These are phyloP conservation scores for Aspergillus sp. DNA, from an alignment of 2,329 filamentous ascomycete species.

Conservation along the genomic window DNA sequence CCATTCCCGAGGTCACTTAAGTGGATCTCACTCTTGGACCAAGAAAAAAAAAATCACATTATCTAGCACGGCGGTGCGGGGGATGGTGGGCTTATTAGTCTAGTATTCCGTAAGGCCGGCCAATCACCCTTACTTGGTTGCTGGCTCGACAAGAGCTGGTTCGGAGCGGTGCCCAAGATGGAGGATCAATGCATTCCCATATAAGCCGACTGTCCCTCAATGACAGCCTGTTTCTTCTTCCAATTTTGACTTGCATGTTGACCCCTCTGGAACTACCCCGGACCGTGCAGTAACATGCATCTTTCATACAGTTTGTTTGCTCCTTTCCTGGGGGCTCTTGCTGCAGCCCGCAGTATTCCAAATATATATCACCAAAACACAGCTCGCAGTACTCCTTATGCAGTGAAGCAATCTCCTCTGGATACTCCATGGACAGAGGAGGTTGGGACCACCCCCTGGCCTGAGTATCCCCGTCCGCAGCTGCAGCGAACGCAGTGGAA, in stretches of 20 bases:
- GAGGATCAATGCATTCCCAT: not conserved
- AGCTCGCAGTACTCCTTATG: conserved; percentile 19
- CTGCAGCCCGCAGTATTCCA: not conserved
- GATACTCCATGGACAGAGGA: conserved; percentile 41
- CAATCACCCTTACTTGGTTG: not conserved
- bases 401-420: conserved; percentile 35
- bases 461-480: conserved; percentile 44
- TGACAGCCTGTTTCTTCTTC: not conserved
- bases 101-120: not conserved
- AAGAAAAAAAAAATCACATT: not conserved
- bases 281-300: not conserved
- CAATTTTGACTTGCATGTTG: not conserved
- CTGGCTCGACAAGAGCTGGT: not conserved
- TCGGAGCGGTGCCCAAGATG: not conserved
- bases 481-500: conserved; percentile 43
- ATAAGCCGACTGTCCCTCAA: not conserved
- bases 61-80: not conserved
- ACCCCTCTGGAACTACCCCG: not conserved
- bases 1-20: not conserved
- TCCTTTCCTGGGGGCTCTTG: not conserved
- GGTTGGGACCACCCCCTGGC: conserved; percentile 45
- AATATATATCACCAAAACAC: not conserved
- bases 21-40: not conserved
- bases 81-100: not conserved
- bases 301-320: not conserved